Base-by-base conservation (phyloP, 352 stramenopile species). In the Phytophthora litchii region DNA sequence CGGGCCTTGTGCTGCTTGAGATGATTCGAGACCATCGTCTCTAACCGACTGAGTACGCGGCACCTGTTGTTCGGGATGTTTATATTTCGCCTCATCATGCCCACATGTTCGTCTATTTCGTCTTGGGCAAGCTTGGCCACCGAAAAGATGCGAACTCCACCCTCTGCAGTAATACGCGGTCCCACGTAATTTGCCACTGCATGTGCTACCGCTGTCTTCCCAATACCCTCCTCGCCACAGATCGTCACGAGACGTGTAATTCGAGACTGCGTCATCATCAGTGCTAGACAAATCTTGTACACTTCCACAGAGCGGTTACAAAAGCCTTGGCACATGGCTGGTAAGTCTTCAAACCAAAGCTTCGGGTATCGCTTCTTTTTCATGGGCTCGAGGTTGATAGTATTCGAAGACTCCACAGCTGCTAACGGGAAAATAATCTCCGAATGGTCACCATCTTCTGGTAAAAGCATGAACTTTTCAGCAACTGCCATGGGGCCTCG, bases 361-460 rank as follows among this genome's bases (percentile, higher is more conserved):
- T 86, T 88, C 0, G 85, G 85, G 56, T 90, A 92, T 17, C 70
- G 63, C 48, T 88, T 80, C 20, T 75, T 56, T 27, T 80, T 81
- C 17, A 88, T 62, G 1, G 78, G 67, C 3, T 70, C 80, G 0
- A 91, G 54, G 41, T 89, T 76, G 4, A 74, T 66, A 3, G 61
- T 71, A 6, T 64, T 74, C 17, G 53, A 70, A 2, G 77, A 70
- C 20, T 83, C 67, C 12, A 85, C 74, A 11, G 76, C 72, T 8
- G 80, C 68, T 17, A 90, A 69, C 9, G 85, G 85, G 48, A 94
- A 94, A 36, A 94, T 91, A 42, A 94, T 67, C 62, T 94, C 85
- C 6, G 77, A 86, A 59, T 94, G 85, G 17, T 94, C 85, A 3
- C 77, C 82, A 49, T 78, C 70, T 42, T 92, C 85, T 6, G 85